Base-by-base conservation (phyloP, 768 basidiomycete genomes). In the Mycena venus region DNA sequence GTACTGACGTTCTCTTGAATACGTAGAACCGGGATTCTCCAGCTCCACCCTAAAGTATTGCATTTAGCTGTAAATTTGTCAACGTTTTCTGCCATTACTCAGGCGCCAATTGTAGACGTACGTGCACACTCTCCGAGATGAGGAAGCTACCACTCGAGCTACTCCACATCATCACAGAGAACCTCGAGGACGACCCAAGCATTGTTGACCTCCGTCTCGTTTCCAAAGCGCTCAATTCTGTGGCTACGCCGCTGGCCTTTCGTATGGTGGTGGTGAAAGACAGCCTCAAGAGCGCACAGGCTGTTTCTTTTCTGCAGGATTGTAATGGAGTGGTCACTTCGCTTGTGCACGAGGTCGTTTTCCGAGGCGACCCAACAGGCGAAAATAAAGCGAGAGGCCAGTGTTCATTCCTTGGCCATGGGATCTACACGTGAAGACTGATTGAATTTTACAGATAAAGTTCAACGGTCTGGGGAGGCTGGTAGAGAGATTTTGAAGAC, bases 151-250 rank as follows among this genome's bases (percentile, higher is more conserved):
- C 64, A 2, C 32, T 31, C 2, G 71, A 72, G 36, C 32, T 72
- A 4, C 44, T 66, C 23, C 53, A 31, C 15, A n/a, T 32, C 44
- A 72, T 72, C 21, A 17, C 42, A 9, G 21, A 25, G 17, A 12
- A 23, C 4, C 10, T 38, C 15, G 58, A 40, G 29, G 42, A 65
- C 38, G 40, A 53, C 7, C 31, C 19, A 3, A 31, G 19, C 19
- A 38, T 70, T 19, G n/a, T 69, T 12, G 59, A 5, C 27, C 68
- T 70, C 38, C 68, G 67, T 44, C 59, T 58, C 42, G 68, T 69
- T 55, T 74, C 67, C 1, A 55, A 70, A 63, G 19, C 47, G 7
- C 15, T 67, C 47, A 36, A 59, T 60, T 19, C 34, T 17, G 19
- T 60, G 34, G 38, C 62, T 19, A 65, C 15, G 6, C 68, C 60